phyloP scores from a whole-genome alignment of 495 filamentous ascomycete genomes.

The Talaromyces thailandensis region DNA sequence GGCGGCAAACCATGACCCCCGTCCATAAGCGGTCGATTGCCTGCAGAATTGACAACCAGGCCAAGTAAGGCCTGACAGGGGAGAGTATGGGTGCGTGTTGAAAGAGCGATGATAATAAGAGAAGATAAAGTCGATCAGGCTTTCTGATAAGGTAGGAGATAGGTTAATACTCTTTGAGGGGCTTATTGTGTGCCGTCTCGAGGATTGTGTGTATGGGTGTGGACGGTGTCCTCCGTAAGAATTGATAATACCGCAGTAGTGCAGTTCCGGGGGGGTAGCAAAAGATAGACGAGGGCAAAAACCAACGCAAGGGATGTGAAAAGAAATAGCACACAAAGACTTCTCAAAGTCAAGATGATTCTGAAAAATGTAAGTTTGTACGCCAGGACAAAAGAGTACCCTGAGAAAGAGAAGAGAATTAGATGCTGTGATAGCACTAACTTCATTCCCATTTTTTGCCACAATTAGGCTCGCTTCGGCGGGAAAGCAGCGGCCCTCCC shows the following conservation, averaged over 20 bases:
- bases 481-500: conserved; percentile 1
- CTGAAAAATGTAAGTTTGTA: neutral
- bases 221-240: neutral
- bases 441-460: neutral
- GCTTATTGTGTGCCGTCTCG: neutral
- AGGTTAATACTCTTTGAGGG: neutral
- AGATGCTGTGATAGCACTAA: neutral
- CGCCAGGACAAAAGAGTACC: conserved; percentile 1
- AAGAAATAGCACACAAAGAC: neutral
- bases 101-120: neutral
- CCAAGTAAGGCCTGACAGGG: neutral
- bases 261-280: neutral
- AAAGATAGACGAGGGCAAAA: conserved; percentile 12
- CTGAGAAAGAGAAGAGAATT: neutral
- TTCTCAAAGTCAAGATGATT: neutral
- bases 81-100: neutral
- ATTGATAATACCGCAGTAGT: neutral
- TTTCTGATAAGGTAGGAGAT: neutral
- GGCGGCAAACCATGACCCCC: neutral
- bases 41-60: neutral
- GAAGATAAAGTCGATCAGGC: neutral
- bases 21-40: neutral
- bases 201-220: neutral
- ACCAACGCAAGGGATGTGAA: conserved; percentile 5
- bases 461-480: conserved; percentile 2